Conservation (phyloP, 768 basidiomycete genomes). For the Naganishia randhawae region DNA sequence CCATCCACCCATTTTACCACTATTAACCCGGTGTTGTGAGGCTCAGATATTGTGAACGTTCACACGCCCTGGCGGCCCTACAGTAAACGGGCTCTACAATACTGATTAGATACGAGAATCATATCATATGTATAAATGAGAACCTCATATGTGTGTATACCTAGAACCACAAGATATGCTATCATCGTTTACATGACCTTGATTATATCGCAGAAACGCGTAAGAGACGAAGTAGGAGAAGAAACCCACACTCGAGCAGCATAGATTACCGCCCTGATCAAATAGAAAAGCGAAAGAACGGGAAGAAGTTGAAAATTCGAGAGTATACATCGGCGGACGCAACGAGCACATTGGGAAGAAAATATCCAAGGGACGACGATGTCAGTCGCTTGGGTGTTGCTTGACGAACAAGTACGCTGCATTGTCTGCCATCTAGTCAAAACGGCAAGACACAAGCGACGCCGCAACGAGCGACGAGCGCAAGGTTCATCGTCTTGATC, state of each 20-base stretch:
- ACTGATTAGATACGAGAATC: no score
- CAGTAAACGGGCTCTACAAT: no score
- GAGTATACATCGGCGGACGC: no score
- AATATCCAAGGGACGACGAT: not conserved
- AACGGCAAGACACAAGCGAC: conserved; percentile 15
- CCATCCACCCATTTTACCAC: no score
- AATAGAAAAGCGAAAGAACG: not conserved
- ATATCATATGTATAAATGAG: no score
- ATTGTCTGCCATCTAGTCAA: conserved; percentile 8
- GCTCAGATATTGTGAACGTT: no score
- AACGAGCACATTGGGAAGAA: no score
- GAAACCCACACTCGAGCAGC: not conserved
- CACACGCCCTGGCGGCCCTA: no score
- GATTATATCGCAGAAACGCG: not conserved
- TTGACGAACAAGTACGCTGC: no score
- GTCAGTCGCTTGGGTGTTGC: no score
- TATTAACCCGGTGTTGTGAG: no score
- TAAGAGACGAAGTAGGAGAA: not conserved
- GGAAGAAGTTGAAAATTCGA: not conserved
- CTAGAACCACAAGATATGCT: not conserved
- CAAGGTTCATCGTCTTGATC: conserved; percentile 25
- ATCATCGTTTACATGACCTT: not conserved
- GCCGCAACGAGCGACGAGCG: conserved; percentile 8
- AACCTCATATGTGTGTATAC: no score
- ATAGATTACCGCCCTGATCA: not conserved